Conservation (phyloP, 2,329 filamentous ascomycete genomes). For the Cadophora sp. region DNA sequence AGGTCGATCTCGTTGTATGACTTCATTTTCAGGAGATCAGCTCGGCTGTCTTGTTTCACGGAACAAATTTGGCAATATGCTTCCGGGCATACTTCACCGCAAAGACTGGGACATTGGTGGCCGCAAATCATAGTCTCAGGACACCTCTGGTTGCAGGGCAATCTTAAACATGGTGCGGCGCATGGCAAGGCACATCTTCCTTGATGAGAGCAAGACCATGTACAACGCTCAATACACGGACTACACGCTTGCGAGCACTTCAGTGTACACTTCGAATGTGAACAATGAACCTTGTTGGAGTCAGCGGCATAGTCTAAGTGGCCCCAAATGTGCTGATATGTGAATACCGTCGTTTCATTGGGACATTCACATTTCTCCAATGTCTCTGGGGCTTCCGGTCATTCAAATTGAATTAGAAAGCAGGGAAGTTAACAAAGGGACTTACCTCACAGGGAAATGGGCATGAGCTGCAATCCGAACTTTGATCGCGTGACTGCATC, state of each 20-base stretch:
- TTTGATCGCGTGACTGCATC: conserved; percentile 60
- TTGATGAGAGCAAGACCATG: conserved; percentile 61
- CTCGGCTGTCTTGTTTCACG: conserved; percentile 39
- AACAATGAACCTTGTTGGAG: conserved; percentile 60
- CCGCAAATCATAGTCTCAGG: not conserved
- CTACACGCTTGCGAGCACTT: conserved; percentile 65
- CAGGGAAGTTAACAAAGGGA: not conserved
- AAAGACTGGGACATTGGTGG: conserved; percentile 9
- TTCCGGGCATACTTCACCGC: conserved; percentile 64
- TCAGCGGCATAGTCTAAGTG: not conserved
- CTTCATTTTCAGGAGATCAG: conserved; percentile 62
- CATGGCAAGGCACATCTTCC: conserved; percentile 55
- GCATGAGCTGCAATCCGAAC: conserved; percentile 4
- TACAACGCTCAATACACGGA: conserved; percentile 65
- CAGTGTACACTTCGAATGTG: conserved; percentile 53
- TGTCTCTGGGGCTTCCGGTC: not conserved
- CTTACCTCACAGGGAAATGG: conserved; percentile 56
- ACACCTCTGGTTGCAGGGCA: conserved; percentile 57
- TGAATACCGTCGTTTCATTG: too few relatives aligned
- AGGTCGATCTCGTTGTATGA: conserved; percentile 64
- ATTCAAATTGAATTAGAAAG: conserved; percentile 7
- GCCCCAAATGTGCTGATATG: too few relatives aligned
- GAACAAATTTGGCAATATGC: conserved; percentile 65
- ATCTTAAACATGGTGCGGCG: conserved; percentile 71
- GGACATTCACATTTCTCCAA: not conserved